These are phyloP conservation scores for Mentha longifolia DNA, from an alignment of 257 asterid genomes.

Conservation along the genomic window DNA sequence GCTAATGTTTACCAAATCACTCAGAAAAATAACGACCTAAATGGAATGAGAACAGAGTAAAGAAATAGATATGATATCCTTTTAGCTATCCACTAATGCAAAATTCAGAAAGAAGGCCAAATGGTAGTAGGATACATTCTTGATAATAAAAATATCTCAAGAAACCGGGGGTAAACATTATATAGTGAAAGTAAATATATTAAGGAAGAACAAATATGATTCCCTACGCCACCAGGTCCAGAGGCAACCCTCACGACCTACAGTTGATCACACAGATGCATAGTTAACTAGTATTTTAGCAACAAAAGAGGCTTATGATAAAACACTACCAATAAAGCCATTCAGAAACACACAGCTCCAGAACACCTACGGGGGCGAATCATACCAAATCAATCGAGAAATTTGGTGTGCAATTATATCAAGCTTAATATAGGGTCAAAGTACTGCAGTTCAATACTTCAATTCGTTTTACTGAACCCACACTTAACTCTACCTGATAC, in stretches of 20 bases:
- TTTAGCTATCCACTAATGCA: neutral
- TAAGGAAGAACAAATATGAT: neutral
- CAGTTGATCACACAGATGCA: neutral
- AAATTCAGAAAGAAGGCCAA: neutral
- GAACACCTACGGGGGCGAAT: neutral
- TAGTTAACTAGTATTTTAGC: neutral
- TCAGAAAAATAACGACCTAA: constrained; percentile 5
- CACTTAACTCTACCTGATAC: neutral
- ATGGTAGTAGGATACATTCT: neutral
- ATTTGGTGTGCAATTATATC: neutral
- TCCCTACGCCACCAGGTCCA: neutral
- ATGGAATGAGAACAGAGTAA: neutral
- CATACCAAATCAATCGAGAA: neutral
- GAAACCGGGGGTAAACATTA: neutral
- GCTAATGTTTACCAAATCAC: neutral
- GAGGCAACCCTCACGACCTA: neutral
- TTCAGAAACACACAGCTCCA: neutral
- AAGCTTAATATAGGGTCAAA: constrained; percentile 2
- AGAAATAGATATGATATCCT: no score
- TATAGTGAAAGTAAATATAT: neutral
- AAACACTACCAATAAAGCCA: neutral
- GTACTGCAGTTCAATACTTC: neutral
- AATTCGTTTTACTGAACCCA: neutral
- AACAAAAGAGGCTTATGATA: neutral
- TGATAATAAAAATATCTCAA: neutral